These are phyloP conservation scores for Butyriboletus pseudospeciosus DNA, from an alignment of 1,284 basidiomycete species.

Conservation along the genomic window DNA sequence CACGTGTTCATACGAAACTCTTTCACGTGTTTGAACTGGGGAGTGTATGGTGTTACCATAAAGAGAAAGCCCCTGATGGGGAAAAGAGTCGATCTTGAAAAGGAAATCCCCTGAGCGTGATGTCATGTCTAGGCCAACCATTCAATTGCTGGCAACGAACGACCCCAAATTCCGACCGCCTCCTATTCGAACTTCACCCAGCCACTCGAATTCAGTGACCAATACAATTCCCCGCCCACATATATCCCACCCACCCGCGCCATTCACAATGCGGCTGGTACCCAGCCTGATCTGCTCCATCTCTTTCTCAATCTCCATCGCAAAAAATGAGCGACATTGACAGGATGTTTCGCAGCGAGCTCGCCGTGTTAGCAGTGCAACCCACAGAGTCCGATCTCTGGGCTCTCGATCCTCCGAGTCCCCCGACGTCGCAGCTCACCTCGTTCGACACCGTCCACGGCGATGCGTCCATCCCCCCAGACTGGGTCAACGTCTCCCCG, in stretches of 20 bases:
- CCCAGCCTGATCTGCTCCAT: neutral
- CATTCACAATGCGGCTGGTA: slow-evolving; percentile 18
- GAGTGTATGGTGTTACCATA: neutral
- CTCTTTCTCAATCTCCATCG: neutral
- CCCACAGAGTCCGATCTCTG: slow-evolving; percentile 3
- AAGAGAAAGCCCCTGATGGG: slow-evolving; percentile 7
- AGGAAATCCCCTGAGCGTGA: slow-evolving; percentile 15
- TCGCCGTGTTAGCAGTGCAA: slow-evolving; percentile 14
- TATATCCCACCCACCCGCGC: slow-evolving; percentile 2
- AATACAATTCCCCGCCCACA: slow-evolving; percentile 15
- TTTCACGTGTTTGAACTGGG: slow-evolving; percentile 22
- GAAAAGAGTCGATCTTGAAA: neutral
- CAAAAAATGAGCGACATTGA: slow-evolving; percentile 24
- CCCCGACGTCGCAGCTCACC: neutral
- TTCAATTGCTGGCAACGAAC: neutral
- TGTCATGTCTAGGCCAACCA: slow-evolving; percentile 6
- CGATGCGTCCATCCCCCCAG: neutral
- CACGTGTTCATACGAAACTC: slow-evolving; percentile 1
- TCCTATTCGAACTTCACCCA: slow-evolving; percentile 5
- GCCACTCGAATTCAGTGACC: slow-evolving; percentile 1
- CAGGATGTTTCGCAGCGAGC: slow-evolving; percentile 23
- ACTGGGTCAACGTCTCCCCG: neutral
- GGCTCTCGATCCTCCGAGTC: neutral
- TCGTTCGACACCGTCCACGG: neutral
- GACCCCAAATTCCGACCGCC: neutral